Conservation (phyloP, 2,329 filamentous ascomycete genomes). For the Seiridium cupressi region DNA sequence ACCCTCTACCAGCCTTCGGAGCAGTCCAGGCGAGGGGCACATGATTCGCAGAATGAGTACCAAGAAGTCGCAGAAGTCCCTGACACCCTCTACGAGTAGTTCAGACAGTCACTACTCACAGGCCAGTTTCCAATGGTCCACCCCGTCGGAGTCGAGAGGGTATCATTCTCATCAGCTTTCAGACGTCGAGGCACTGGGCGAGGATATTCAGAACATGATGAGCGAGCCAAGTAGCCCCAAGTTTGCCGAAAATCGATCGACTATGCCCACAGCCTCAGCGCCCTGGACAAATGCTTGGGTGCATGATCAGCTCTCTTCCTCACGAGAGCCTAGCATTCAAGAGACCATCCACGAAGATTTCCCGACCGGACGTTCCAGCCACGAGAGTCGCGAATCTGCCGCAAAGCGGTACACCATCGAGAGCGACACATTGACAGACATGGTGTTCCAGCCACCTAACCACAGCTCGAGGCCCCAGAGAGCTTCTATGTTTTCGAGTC, state of each 20-base stretch:
- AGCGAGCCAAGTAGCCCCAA: background rate
- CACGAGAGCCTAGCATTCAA: constrained; percentile 12
- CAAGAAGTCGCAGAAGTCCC: constrained; percentile 4
- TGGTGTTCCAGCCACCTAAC: background rate
- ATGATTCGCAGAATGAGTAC: background rate
- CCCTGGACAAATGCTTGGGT: constrained; percentile 21
- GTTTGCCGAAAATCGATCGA: background rate
- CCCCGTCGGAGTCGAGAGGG: background rate
- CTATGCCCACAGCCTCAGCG: background rate
- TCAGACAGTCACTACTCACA: constrained; percentile 5
- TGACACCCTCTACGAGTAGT: constrained; percentile 1
- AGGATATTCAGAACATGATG: constrained; percentile 14
- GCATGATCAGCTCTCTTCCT: constrained; percentile 17
- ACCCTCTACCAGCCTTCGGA: constrained; percentile 10
- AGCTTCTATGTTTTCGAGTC: constrained; percentile 17
- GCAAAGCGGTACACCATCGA: background rate
- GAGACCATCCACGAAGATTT: constrained; percentile 17
- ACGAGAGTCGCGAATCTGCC: background rate
- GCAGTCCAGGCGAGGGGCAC: background rate
- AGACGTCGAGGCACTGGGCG: constrained; percentile 19
- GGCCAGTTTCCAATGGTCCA: constrained; percentile 1
- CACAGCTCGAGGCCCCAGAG: background rate
- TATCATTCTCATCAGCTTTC: constrained; percentile 14
- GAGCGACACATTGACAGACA: background rate
- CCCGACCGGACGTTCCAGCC: constrained; percentile 9